Base-by-base conservation (phyloP, 1,284 basidiomycete species). In the Apiotrichum sp. region DNA sequence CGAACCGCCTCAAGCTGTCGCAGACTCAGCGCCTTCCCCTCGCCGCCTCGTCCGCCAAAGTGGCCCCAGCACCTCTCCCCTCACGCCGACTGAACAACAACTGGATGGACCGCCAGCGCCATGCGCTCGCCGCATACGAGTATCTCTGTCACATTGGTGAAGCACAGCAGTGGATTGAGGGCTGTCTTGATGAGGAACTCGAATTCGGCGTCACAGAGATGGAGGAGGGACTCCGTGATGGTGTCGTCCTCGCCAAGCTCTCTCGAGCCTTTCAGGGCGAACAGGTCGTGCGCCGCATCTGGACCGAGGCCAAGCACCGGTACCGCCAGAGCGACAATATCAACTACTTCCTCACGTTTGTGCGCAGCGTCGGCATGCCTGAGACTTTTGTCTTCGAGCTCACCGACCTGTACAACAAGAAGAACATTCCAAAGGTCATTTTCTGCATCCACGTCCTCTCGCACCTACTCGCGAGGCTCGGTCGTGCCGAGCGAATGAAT, bases 251-350 rank as follows among this genome's bases (percentile, higher is more conserved):
- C 36, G 96, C 96, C 32, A 93, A 90, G 72, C 80, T 99, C 35
- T 92, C 95, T 1, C 82, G 89, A 50, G 83, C 83, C 2, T 93
- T 96, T 69, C 85, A 90, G 65, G 88, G 89, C 2, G 86, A 88
- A 59, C 79, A 78, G 5, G 86, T 86, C 38, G 91, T 96, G 36
- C 85, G 83, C 60, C 84, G 82, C 67, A 98, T 98, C 62, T 98
- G 95, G 71, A 92, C 93, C 70, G 89, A 93, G 39, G 86, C 90
- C 31, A 95, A 92, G 75, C 82, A 96, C 47, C 88, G 95, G 73
- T 98, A 90, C 76, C 84, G 91, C 46, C 93, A 98, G 79, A 95
- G 93, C 1, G 96, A 97, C 74, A 99, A 98, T 73, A 97, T 98
- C 80, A 97, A 97, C 72, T 81, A 89, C 71, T 98, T 97, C 77